Evolutionary conservation across 495 filamentous ascomycete species (phyloP).

Genomic region (Trichoderma virens): DNA sequence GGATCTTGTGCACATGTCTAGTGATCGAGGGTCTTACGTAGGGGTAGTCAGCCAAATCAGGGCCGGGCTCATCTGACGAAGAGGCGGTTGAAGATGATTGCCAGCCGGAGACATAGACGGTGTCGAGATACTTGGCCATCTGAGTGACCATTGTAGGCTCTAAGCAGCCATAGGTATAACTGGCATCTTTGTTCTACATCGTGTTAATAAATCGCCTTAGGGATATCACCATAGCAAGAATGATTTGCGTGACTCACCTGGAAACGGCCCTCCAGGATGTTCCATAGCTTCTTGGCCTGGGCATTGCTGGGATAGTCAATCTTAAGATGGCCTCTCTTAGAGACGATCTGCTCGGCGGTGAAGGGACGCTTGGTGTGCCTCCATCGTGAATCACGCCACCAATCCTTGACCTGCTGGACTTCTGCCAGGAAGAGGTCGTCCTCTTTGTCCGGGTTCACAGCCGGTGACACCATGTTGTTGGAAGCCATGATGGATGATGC

Average conservation of each 20-base stretch:
- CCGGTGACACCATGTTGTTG: conserved; percentile 45
- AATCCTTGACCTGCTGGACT: conserved; percentile 78
- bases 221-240: neutral
- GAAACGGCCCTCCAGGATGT: conserved; percentile 78
- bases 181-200: conserved; percentile 66
- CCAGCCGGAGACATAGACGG: conserved; percentile 98
- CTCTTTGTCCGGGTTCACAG: conserved; percentile 59
- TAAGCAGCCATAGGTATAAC: conserved; percentile 93
- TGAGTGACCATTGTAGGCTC: conserved; percentile 98
- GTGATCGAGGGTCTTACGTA: conserved; percentile 53
- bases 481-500: conserved; percentile 39
- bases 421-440: conserved; percentile 73
- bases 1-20: neutral
- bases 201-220: neutral
- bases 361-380: conserved; percentile 85
- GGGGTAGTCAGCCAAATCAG: conserved; percentile 96
- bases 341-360: conserved; percentile 93
- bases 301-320: conserved; percentile 86
- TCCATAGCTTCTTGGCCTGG: conserved; percentile 91
- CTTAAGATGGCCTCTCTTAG: conserved; percentile 84
- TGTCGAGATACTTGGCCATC: conserved; percentile 98
- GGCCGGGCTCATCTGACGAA: conserved; percentile 87
- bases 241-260: conserved; percentile 42
- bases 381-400: conserved; percentile 93
- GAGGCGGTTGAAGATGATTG: conserved; percentile 96